Evolutionary conservation across 2,329 filamentous ascomycete species (phyloP).

Genomic region (Elsinoe batatas): DNA sequence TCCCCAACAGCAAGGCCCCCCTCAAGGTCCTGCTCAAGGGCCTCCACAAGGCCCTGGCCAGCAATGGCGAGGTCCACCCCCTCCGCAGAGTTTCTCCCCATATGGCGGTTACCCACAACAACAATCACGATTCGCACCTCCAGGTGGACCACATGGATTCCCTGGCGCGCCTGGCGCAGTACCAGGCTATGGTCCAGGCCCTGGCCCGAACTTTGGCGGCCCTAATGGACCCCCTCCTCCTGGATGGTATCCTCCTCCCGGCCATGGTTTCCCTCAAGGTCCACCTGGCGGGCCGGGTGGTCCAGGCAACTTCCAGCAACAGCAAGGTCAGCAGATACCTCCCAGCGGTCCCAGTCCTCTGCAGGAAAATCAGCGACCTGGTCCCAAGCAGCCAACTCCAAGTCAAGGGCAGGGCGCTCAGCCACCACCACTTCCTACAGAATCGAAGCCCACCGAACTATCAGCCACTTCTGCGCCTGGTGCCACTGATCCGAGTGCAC

Average conservation of each 20-base stretch:
- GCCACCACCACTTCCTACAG: conserved; percentile 18
- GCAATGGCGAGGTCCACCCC: conserved; percentile 29
- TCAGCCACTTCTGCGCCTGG: conserved; percentile 34
- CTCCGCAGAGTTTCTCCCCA: conserved; percentile 31
- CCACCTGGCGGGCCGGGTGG: conserved; percentile 43
- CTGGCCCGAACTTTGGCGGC: conserved; percentile 48
- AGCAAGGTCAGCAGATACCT: conserved; percentile 28
- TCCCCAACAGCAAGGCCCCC: conserved; percentile 14
- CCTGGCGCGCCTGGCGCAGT: conserved; percentile 34
- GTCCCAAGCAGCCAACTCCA: conserved; percentile 25
- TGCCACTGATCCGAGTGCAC: conserved; percentile 42
- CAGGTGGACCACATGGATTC: conserved; percentile 35
- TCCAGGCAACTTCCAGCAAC: conserved; percentile 32
- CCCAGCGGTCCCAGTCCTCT: conserved; percentile 40
- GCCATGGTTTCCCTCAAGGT: conserved; percentile 46
- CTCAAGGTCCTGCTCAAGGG: conserved; percentile 23
- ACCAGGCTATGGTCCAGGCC: conserved; percentile 44
- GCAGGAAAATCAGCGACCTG: conserved; percentile 31
- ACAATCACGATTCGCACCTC: conserved; percentile 39
- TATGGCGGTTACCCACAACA: conserved; percentile 34
- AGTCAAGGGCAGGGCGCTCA: conserved; percentile 16
- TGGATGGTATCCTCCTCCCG: conserved; percentile 69
- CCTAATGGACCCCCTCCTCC: conserved; percentile 33
- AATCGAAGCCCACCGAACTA: conserved; percentile 26
- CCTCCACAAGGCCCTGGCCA: conserved; percentile 31